phyloP scores from a whole-genome alignment of 2,329 filamentous ascomycete species.

The Exophiala lecanii-corni region DNA sequence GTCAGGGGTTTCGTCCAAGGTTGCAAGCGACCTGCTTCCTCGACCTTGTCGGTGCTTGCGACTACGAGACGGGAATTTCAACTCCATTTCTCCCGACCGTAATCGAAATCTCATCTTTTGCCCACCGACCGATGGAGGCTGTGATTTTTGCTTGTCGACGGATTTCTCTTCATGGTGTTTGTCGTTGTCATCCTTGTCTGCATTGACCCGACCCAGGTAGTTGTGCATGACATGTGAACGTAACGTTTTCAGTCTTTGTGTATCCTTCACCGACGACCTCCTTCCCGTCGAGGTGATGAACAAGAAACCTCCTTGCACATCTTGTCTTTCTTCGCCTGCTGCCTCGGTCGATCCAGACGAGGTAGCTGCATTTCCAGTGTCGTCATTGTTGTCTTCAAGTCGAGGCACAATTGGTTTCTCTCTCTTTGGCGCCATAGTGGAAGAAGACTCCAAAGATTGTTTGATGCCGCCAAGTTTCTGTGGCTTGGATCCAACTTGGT shows the following conservation, averaged over 20 bases:
- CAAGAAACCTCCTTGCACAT: constrained; percentile 6
- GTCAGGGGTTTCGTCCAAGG: not conserved
- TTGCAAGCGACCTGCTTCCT: not conserved
- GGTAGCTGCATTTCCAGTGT: no score
- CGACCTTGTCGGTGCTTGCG: constrained; percentile 6
- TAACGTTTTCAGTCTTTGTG: constrained; percentile 7
- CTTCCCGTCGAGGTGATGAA: constrained; percentile 10
- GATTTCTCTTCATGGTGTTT: not conserved
- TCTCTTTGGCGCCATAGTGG: no score
- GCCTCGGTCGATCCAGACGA: no score
- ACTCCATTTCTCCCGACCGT: constrained; percentile 6
- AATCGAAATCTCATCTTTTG: constrained; percentile 17
- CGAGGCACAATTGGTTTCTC: no score
- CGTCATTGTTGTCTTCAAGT: no score
- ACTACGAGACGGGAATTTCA: constrained; percentile 3
- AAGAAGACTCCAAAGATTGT: no score
- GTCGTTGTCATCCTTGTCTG: not conserved
- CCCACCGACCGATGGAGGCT: not conserved
- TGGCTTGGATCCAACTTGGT: no score
- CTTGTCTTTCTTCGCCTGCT: no score
- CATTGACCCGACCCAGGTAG: constrained; percentile 11
- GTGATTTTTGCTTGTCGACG: not conserved
- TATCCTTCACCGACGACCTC: constrained; percentile 3
- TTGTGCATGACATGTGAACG: constrained; percentile 19
- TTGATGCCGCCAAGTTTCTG: no score